phyloP scores from a whole-genome alignment of 306 rosid genomes.

The Mimosa bimucronata region DNA sequence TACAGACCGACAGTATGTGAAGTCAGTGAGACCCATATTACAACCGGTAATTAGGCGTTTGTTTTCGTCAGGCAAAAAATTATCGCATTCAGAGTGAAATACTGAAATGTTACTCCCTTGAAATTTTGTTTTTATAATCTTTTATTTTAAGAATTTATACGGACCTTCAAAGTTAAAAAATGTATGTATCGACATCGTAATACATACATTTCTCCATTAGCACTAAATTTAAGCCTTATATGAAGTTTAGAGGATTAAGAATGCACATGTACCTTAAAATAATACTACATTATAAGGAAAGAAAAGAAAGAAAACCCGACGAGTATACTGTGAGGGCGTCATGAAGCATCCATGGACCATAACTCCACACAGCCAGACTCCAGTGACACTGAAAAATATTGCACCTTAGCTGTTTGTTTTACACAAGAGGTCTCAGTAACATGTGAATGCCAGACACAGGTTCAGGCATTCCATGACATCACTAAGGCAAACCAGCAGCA shows the following conservation, averaged over 20 bases:
- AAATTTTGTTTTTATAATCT: no score
- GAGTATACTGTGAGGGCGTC: background rate
- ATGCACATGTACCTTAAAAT: no score
- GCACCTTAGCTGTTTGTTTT: background rate
- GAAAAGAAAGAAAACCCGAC: background rate
- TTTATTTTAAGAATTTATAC: no score
- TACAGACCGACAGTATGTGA: background rate
- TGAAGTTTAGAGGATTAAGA: no score
- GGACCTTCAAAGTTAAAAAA: no score
- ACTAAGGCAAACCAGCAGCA: slow-evolving; percentile 33
- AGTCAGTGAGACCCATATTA: background rate
- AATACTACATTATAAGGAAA: no score
- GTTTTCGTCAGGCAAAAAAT: background rate
- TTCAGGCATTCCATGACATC: slow-evolving; percentile 13
- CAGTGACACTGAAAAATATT: background rate
- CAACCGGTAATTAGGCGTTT: background rate
- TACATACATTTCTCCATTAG: no score
- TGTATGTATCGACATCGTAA: no score
- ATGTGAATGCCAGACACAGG: slow-evolving; percentile 15
- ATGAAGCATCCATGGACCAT: background rate
- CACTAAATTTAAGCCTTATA: no score
- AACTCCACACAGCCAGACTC: background rate
- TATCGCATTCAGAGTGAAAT: background rate
- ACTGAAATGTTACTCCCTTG: no score
- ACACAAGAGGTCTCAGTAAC: slow-evolving; percentile 12